Evolutionary conservation across 1,284 basidiomycete genomes (phyloP).

Genomic region (Bondarzewia mesenterica): DNA sequence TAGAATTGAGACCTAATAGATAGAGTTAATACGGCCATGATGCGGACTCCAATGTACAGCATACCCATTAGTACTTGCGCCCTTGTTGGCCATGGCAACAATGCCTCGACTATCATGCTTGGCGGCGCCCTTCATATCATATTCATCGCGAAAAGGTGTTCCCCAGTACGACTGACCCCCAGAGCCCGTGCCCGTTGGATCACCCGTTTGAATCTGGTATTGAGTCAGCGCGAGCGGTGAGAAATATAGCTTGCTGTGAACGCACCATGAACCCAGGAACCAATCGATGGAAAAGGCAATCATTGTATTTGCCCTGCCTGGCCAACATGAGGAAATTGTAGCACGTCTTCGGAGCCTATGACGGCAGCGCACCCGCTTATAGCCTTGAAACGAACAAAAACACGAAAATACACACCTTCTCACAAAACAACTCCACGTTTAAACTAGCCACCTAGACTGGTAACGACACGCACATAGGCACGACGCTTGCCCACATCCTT

Average conservation of each 20-base stretch:
- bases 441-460: slow-evolving; percentile 82
- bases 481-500: slow-evolving; percentile 86
- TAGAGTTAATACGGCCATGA: neutral
- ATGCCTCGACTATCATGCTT: slow-evolving; percentile 78
- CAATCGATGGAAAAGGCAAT: slow-evolving; percentile 85
- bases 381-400: neutral
- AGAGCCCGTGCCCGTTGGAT: slow-evolving; percentile 92
- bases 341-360: slow-evolving; percentile 89
- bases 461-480: slow-evolving; percentile 87
- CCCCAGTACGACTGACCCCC: slow-evolving; percentile 96
- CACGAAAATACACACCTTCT: slow-evolving; percentile 46
- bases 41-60: slow-evolving; percentile 13
- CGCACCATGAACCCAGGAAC: slow-evolving; percentile 96
- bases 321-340: slow-evolving; percentile 97
- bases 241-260: slow-evolving; percentile 3
- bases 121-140: slow-evolving; percentile 76
- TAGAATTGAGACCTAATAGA: slow-evolving; percentile 78
- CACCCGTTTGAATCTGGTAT: slow-evolving; percentile 85
- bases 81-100: slow-evolving; percentile 91
- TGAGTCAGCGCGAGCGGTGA: neutral
- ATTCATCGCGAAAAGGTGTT: slow-evolving; percentile 91
- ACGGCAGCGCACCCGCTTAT: neutral
- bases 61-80: slow-evolving; percentile 75
- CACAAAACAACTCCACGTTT: slow-evolving; percentile 89
- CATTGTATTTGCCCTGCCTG: slow-evolving; percentile 82